Conservation (phyloP, 31 red algal species). For the Endocladia muricata region DNA sequence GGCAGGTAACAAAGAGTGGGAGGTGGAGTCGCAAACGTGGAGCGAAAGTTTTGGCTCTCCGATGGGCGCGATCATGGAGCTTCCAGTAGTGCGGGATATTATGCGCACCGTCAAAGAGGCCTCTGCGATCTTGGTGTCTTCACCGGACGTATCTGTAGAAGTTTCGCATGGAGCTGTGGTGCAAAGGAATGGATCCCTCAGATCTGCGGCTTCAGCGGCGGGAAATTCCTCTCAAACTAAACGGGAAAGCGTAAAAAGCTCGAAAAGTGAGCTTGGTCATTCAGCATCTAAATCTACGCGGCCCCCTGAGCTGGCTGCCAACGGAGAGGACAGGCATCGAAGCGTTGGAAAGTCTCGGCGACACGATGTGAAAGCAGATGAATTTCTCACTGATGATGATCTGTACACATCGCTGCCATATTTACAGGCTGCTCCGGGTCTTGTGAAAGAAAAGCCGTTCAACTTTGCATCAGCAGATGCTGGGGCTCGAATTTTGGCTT, state of each 20-base stretch:
- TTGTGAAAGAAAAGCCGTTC: constrained; percentile 45
- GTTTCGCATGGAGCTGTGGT: neutral
- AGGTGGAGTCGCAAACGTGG: neutral
- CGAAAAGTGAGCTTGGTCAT: neutral
- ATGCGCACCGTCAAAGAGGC: constrained; percentile 26
- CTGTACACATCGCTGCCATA: neutral
- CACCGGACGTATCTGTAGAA: neutral
- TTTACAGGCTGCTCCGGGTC: too few relatives aligned
- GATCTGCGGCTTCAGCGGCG: neutral
- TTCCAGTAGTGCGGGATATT: constrained; percentile 23
- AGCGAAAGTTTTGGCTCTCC: neutral
- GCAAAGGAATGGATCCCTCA: neutral
- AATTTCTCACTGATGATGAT: neutral
- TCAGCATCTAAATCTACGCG: neutral
- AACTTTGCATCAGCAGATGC: constrained; percentile 84
- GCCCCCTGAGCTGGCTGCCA: neutral
- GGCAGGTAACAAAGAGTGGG: neutral
- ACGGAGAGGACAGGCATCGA: neutral
- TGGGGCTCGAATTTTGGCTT: constrained; percentile 64
- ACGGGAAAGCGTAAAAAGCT: neutral
- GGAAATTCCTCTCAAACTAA: neutral
- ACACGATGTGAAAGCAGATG: neutral
- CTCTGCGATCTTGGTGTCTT: constrained; percentile 13
- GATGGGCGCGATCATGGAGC: neutral
- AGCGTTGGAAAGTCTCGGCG: neutral